Base-by-base conservation (phyloP, 352 stramenopile genomes). In the Elongisporangium undulatum region DNA sequence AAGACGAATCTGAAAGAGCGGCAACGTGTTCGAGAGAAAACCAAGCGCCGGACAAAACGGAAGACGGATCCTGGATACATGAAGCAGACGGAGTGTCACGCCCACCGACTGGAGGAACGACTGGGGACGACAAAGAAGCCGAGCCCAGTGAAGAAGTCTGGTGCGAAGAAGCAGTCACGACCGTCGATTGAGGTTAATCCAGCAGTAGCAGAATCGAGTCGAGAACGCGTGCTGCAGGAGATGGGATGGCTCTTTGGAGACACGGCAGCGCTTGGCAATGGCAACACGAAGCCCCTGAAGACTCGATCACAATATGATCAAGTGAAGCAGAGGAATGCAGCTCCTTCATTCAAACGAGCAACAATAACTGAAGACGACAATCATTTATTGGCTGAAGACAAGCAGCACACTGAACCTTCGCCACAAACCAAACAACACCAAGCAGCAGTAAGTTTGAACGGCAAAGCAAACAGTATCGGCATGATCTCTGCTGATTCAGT, bases 171-270 rank as follows among this genome's bases (percentile, higher is more conserved):
- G 29, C 29, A 41, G 8, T 13, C 29, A 9, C 29, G 9, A 9
- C 29, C 29, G 29, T 15, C 29, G 4, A 41, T 15, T 15, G 29
- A 13, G 8, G 8, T 41, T 41, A 9, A 41, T 15, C 5, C 29
- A 13, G 29, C 5, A 41, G 8, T 15, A 6, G 29, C 29, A 9
- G 49, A 52, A 5, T 23, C 22, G 10, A 16, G 24, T 2, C 49
- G 55, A 10, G 24, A 58, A 4, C 55, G 61, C 5, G 61, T 67
- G 15, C 39, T 63, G 20, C 34, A 49, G 34, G 61, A 67, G 21
- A 49, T 67, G 34, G 61, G 55, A 12, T 67, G 61, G 61, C 2
- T 38, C 16, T n/a, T 6, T 17, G 21, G 17, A 29, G 49, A 62
- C 8, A 41, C 29, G 24, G 4, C 57, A 22, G 34, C 56, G 3